Evolutionary conservation across 345 rosid genomes (phyloP).

Genomic region (Camelina laxa): DNA sequence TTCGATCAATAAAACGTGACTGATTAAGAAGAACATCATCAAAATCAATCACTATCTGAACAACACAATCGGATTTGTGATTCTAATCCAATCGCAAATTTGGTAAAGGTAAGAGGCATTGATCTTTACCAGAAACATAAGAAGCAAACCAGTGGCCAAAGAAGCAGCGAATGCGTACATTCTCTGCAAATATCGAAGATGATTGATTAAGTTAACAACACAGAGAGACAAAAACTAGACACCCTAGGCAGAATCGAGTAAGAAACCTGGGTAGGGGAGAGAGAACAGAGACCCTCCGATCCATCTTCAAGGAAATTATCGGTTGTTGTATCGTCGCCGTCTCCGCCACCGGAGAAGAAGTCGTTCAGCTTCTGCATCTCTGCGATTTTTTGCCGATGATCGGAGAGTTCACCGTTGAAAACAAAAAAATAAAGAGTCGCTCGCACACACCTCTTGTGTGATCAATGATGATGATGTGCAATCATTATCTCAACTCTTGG

Average conservation of each 20-base stretch:
- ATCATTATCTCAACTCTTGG: no score
- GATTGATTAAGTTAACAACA: neutral
- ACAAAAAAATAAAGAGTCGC: no score
- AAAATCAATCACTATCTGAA: neutral
- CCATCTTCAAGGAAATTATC: slow-evolving; percentile 65
- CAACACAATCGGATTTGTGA: neutral
- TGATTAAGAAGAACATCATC: neutral
- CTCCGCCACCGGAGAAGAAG: slow-evolving; percentile 50
- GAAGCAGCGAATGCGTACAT: slow-evolving; percentile 75
- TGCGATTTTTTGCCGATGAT: slow-evolving; percentile 15
- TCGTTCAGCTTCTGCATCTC: slow-evolving; percentile 67
- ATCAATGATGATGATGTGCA: no score
- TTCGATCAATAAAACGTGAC: neutral
- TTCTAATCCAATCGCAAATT: neutral
- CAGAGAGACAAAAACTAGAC: neutral
- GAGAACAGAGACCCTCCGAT: slow-evolving; percentile 71
- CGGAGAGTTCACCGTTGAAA: neutral
- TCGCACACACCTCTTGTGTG: no score
- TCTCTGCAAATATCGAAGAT: slow-evolving; percentile 55
- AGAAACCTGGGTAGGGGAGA: slow-evolving; percentile 66
- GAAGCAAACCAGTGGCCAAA: slow-evolving; percentile 63
- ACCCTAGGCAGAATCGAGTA: no score
- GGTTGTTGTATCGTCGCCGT: slow-evolving; percentile 48
- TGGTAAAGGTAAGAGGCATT: no score
- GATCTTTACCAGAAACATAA: slow-evolving; percentile 73